Evolutionary conservation across 1,284 basidiomycete genomes (phyloP), one percentile per base, ranked within the genome.

Genomic region (Ceratobasidium sp.): DNA sequence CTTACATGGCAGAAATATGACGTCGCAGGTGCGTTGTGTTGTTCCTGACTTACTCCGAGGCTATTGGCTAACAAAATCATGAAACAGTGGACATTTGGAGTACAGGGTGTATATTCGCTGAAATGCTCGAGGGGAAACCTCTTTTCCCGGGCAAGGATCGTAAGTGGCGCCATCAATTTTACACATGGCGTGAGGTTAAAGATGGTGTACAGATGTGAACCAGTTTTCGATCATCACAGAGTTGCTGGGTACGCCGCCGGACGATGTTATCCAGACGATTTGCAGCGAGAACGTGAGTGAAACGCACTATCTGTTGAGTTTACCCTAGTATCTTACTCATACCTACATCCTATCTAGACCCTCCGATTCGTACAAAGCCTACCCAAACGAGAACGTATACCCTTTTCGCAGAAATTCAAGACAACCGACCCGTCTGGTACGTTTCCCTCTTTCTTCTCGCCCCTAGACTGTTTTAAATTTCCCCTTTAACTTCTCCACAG

Each of bases 1-100:
- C 90, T 99, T 84, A 99, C 97, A 64, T 99, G 98, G 98, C 97
- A 99, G 86, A 99, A 99, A 87, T 99, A 99, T 88, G 98, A 99
- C 85, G 97, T 99, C 77, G 98, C 96, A 38, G 88, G 87, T 87
- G 79, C 81, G 86, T 85, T 5, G 10, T 26, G 13, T 54, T n/a
- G 7, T 54, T 28, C n/a, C 12, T 52, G 20, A 62, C 52, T 17
- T 40, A 44, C 17, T 33, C 33, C 33, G 33, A 33, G 33, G 33
- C 33, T 33, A 1, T 1, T 33, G 33, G 33, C 33, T 33, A 33
- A 33, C 4, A 33, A 33, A 33, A 33, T 40, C 50, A 56, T 44
- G 17, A 52, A 77, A 64, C 54, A 80, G 97, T 99, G 80, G 97
- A 99, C 84, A 97, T 99, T 83, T 99, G 97, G 97, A 97, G 95